Evolutionary conservation across 768 basidiomycete genomes (phyloP).

Genomic region (Suillus hirtellus): DNA sequence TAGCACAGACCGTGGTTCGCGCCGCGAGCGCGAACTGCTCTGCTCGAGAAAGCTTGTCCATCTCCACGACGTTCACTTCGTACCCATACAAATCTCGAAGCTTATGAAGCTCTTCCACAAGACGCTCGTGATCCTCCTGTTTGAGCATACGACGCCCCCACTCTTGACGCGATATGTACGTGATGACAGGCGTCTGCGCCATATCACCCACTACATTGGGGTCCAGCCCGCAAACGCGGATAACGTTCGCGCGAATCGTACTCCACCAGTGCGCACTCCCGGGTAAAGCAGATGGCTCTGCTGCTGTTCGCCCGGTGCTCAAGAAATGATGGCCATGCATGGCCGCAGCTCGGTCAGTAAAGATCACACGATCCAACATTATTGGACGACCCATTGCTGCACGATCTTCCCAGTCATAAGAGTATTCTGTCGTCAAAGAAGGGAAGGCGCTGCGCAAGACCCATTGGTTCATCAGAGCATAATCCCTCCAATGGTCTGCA

Average conservation of each 20-base stretch:
- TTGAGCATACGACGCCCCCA: slow-evolving; percentile 87
- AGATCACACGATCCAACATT: slow-evolving; percentile 84
- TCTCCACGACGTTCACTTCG: slow-evolving; percentile 85
- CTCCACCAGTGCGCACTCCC: slow-evolving; percentile 86
- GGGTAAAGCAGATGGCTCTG: slow-evolving; percentile 71
- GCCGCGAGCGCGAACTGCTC: slow-evolving; percentile 84
- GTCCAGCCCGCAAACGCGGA: slow-evolving; percentile 67
- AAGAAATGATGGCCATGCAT: slow-evolving; percentile 68
- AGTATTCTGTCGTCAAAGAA: slow-evolving; percentile 75
- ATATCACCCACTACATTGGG: slow-evolving; percentile 45
- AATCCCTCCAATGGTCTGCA: slow-evolving; percentile 85
- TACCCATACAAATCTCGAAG: slow-evolving; percentile 72
- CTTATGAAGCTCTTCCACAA: slow-evolving; percentile 73
- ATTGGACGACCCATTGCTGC: slow-evolving; percentile 65
- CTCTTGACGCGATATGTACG: slow-evolving; percentile 86
- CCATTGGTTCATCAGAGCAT: slow-evolving; percentile 89
- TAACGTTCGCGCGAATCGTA: slow-evolving; percentile 69
- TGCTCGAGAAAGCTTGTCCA: slow-evolving; percentile 76
- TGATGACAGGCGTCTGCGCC: slow-evolving; percentile 69
- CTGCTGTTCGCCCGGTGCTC: slow-evolving; percentile 74
- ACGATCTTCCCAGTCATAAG: slow-evolving; percentile 83
- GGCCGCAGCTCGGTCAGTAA: slow-evolving; percentile 85
- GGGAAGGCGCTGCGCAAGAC: slow-evolving; percentile 81
- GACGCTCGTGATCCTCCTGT: slow-evolving; percentile 70
- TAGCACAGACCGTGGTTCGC: slow-evolving; percentile 71